Percentiles rank a stretch among this genome's conserved stretches.
Evolutionary conservation across 257 asterid genomes (phyloP).

Genomic region (Cynanchum wilfordii): DNA sequence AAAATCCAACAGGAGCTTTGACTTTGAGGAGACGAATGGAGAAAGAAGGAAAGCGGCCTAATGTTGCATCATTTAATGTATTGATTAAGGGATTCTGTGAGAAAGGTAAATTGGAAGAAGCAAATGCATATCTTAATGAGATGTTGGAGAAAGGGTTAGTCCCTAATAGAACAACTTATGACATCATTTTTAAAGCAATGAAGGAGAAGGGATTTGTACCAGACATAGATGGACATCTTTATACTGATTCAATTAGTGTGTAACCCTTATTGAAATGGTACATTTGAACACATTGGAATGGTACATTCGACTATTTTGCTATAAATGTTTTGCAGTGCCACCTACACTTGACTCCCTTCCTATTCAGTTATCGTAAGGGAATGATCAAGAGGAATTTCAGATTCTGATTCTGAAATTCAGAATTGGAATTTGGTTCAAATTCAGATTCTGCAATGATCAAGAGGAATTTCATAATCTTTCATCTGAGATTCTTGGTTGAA

Average conservation of each 20-base stretch:
- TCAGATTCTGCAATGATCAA: background rate
- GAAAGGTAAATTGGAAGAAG: slow-evolving; percentile 59
- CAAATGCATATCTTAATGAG: slow-evolving; percentile 66
- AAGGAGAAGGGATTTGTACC: slow-evolving; percentile 85
- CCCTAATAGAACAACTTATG: slow-evolving; percentile 70
- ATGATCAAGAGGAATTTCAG: background rate
- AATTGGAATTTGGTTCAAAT: too few relatives aligned
- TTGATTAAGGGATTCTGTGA: slow-evolving; percentile 68
- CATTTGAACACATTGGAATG: too few relatives aligned
- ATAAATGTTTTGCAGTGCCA: background rate
- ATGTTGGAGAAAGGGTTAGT: slow-evolving; percentile 90
- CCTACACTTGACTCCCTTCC: background rate
- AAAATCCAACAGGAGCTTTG: slow-evolving; percentile 58
- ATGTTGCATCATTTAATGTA: slow-evolving; percentile 67
- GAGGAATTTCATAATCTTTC: background rate
- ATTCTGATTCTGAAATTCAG: background rate
- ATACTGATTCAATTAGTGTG: slow-evolving; percentile 32
- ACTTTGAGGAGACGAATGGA: slow-evolving; percentile 71
- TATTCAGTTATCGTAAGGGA: background rate
- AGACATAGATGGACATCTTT: slow-evolving; percentile 76
- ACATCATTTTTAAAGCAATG: slow-evolving; percentile 67
- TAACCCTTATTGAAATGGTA: slow-evolving; percentile 1
- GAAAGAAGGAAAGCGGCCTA: slow-evolving; percentile 71
- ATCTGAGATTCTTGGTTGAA: background rate
- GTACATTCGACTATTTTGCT: background rate